Conservation (phyloP, 257 asterid genomes). For the Linaria vulgaris region DNA sequence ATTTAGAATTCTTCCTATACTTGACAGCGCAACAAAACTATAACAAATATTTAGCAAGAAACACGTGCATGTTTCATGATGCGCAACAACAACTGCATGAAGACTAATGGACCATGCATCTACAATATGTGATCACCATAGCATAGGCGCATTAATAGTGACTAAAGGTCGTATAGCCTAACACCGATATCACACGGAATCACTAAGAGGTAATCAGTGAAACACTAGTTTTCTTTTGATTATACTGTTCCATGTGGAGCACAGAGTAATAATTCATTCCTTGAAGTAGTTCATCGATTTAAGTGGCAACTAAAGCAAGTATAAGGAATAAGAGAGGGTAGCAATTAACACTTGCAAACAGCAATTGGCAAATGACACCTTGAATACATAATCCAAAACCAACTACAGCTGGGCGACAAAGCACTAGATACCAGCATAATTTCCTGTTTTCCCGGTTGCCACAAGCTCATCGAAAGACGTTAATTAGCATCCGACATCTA, state of each 20-base stretch:
- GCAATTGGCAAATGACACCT: background rate
- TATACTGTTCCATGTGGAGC: conserved; percentile 7
- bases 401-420: background rate
- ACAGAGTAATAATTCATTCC: no score
- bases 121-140: no score
- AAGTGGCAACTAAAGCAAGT: background rate
- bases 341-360: background rate
- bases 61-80: background rate
- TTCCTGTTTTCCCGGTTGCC: background rate
- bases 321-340: background rate
- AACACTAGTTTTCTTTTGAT: background rate
- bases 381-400: background rate
- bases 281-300: background rate
- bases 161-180: no score
- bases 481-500: conserved; percentile 6
- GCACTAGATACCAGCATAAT: background rate
- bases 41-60: background rate
- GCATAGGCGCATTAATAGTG: background rate
- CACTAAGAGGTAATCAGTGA: background rate
- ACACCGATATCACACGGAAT: background rate
- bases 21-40: background rate
- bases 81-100: no score
- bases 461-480: background rate
- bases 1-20: background rate
- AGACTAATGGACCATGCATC: no score